phyloP scores from a whole-genome alignment of 352 stramenopile genomes.

The Lagenidium giganteum region DNA sequence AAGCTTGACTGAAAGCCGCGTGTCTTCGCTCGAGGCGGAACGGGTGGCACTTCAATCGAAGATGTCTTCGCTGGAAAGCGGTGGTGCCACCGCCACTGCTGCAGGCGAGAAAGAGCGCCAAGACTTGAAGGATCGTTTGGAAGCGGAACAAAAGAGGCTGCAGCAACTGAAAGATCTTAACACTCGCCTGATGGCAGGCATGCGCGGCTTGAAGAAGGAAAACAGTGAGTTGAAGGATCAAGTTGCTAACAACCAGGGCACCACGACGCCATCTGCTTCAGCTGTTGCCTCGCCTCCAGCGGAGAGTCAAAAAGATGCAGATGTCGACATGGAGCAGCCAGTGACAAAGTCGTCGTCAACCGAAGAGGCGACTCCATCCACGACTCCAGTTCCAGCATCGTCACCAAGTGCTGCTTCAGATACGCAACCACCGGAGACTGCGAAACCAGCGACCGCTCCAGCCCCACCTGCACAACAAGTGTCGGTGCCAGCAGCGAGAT shows the following conservation, averaged over 20 bases:
- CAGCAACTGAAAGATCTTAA: conserved; percentile 64
- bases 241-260: no score
- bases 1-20: conserved; percentile 22
- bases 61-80: conserved; percentile 23
- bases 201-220: conserved; percentile 64
- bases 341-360: neutral
- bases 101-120: conserved; percentile 40
- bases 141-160: conserved; percentile 53
- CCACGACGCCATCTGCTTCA: conserved; percentile 2
- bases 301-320: conserved; percentile 3
- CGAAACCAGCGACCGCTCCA: conserved; percentile 2
- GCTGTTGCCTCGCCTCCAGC: neutral
- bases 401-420: conserved; percentile 3
- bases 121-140: conserved; percentile 37
- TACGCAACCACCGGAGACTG: conserved; percentile 8
- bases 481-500: neutral
- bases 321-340: no score
- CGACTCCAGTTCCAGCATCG: neutral
- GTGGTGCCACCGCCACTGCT: conserved; percentile 18
- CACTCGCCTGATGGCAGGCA: conserved; percentile 39
- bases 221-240: conserved; percentile 59
- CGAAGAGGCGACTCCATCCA: conserved; percentile 3
- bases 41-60: conserved; percentile 34
- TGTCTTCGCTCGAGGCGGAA: conserved; percentile 22
- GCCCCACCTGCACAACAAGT: conserved; percentile 8